Evolutionary conservation across 2,329 filamentous ascomycete genomes (phyloP), one percentile per base, ranked within the genome.

Genomic region (Sclerotinia sclerotiorum): DNA sequence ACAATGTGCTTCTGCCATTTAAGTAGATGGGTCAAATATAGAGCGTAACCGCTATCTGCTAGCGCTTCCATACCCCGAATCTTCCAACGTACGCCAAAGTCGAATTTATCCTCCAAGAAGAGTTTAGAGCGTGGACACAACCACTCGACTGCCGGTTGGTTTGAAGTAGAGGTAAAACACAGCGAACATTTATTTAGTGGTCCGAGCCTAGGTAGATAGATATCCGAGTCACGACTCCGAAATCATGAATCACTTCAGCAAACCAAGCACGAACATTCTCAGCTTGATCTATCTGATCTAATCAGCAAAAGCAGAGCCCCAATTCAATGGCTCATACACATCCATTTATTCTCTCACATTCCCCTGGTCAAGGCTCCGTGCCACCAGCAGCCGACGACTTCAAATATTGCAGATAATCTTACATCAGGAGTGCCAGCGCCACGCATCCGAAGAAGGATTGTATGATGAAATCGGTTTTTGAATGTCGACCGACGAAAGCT

Each of bases 401-500:
- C 72, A 19, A 62, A 39, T 54, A 54, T 19, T 35, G 44, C 58
- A 35, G 19, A n/a, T 24, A 35, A 35, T 35, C 32, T 35, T 6
- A 49, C 44, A 61, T 49, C 58, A 21, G 29, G 21, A 29, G 58
- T 29, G 46, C 39, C 70, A 11, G 67, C 73, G 57, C 71, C 75
- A 8, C 71, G 73, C 32, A 76, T 77, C 11, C 67, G 77, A 49
- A 70, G 88, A 56, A 82, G 88, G 71, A 90, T 81, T 83, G 87
- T 75, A 85, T 90, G 82, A 89, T 91, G 78, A 85, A 85, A 70
- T 89, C 87, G 39, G n/a, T 92, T 88, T 76, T 90, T 46, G 87
- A 90, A 77, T 92, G 90, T 76, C 85, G 91, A 51, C 86, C 86
- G 90, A 29, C 85, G 91, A 52, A 94, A 94, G 79, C 82, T 93